A percentile compares a stretch with the other conserved stretches of the same genome.
Conservation (phyloP, 768 basidiomycete genomes). For the Mycena maculata region DNA sequence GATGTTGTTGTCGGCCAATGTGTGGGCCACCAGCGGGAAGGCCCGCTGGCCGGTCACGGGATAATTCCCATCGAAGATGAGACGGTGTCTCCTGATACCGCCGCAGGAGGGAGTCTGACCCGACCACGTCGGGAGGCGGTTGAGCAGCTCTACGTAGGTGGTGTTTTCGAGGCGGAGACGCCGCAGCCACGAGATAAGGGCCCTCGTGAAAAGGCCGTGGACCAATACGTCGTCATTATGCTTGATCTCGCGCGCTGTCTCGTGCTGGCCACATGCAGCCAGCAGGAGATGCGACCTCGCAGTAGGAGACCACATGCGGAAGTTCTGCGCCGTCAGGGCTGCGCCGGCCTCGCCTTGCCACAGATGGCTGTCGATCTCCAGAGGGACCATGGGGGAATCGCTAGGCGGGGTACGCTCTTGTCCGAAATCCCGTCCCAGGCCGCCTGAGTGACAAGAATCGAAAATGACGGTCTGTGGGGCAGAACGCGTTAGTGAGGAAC, state of each 20-base stretch:
- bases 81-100: background rate
- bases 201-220: constrained; percentile 9
- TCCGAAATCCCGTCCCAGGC: background rate
- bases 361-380: constrained; percentile 6
- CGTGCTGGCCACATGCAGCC: constrained; percentile 15
- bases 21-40: background rate
- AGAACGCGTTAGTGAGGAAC: background rate
- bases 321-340: background rate
- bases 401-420: background rate
- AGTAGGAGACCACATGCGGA: background rate
- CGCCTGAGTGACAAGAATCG: constrained; percentile 14
- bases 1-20: background rate
- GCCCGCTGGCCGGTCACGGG: background rate
- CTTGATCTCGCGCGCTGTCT: constrained; percentile 11
- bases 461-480: constrained; percentile 6
- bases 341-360: constrained; percentile 1
- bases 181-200: constrained; percentile 5
- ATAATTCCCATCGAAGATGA: constrained; percentile 6
- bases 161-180: background rate
- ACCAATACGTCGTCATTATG: background rate
- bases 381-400: background rate
- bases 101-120: constrained; percentile 17
- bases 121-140: constrained; percentile 2
- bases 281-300: constrained; percentile 13
- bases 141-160: constrained; percentile 10